Conservation (phyloP, 768 basidiomycete genomes). For the Neoboletus magnificus region DNA sequence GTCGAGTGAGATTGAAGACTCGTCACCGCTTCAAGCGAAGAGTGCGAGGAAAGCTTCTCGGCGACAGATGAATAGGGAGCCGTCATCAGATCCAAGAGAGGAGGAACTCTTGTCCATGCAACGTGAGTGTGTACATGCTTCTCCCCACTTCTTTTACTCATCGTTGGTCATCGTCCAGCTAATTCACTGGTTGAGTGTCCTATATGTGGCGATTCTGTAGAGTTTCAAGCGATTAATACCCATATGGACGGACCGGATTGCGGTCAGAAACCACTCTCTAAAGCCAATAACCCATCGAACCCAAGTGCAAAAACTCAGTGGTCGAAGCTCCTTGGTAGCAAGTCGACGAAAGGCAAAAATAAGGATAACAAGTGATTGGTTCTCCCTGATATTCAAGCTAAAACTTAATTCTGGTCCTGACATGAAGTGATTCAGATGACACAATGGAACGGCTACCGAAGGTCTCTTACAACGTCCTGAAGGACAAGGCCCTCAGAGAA, state of each 20-base stretch:
- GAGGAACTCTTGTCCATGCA: constrained; percentile 18
- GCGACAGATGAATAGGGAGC: constrained; percentile 16
- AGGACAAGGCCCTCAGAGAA: constrained; percentile 57
- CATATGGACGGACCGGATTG: constrained; percentile 65
- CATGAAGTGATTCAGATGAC: constrained; percentile 30
- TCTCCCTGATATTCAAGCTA: background rate
- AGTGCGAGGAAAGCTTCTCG: constrained; percentile 18
- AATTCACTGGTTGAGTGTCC: constrained; percentile 53
- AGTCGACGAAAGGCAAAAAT: constrained; percentile 40
- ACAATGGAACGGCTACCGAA: constrained; percentile 53
- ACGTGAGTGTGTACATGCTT: constrained; percentile 14
- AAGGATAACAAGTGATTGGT: constrained; percentile 31
- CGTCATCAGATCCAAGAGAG: constrained; percentile 33
- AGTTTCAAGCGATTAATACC: constrained; percentile 48
- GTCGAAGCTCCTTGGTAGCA: constrained; percentile 39
- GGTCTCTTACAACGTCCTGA: constrained; percentile 60
- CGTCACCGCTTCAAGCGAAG: constrained; percentile 23
- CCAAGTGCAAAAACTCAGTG: constrained; percentile 35
- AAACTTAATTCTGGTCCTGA: constrained; percentile 18
- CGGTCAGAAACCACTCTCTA: constrained; percentile 22
- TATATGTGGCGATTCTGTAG: constrained; percentile 49
- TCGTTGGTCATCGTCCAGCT: constrained; percentile 25
- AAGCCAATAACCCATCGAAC: constrained; percentile 22
- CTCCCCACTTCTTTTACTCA: background rate
- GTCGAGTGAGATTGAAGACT: constrained; percentile 23